phyloP scores from a whole-genome alignment of 371 early-diverging fungal species.

The Capillidium heterosporum region DNA sequence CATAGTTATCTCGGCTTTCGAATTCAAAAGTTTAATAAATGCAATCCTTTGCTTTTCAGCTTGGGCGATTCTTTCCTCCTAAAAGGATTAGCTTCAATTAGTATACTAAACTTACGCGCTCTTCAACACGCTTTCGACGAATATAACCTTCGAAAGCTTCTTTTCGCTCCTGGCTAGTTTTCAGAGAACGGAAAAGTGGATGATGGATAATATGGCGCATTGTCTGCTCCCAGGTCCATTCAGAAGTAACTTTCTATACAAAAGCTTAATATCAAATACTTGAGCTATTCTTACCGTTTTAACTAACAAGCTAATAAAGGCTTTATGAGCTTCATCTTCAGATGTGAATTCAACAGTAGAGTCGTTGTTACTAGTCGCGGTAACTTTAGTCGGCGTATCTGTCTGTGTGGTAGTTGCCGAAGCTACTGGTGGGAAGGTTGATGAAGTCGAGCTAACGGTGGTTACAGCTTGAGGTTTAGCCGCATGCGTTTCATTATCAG shows the following conservation, averaged over 20 bases:
- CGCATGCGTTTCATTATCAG: too few relatives aligned
- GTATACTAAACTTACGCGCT: not conserved
- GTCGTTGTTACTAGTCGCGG: not conserved
- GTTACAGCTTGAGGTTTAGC: too few relatives aligned
- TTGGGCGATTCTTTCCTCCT: slow-evolving; percentile 14
- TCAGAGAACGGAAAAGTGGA: slow-evolving; percentile 67
- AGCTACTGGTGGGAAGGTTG: slow-evolving; percentile 7
- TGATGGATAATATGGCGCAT: slow-evolving; percentile 67
- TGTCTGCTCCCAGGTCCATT: slow-evolving; percentile 85
- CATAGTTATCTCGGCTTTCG: not conserved
- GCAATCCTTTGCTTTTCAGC: slow-evolving; percentile 17
- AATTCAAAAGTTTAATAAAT: slow-evolving; percentile 19
- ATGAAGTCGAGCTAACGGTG: not conserved
- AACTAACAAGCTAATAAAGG: slow-evolving; percentile 50
- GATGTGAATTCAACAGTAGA: slow-evolving; percentile 35
- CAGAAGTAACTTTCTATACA: slow-evolving; percentile 41
- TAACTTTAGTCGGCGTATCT: not conserved
- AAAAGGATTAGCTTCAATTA: not conserved
- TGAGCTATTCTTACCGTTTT: slow-evolving; percentile 28
- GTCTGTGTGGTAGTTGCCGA: not conserved
- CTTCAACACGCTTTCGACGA: slow-evolving; percentile 19
- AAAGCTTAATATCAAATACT: not conserved
- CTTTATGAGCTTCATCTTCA: slow-evolving; percentile 67
- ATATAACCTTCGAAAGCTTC: slow-evolving; percentile 55
- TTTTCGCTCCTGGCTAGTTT: slow-evolving; percentile 59